Conservation (phyloP, 768 basidiomycete genomes). For the Gloeophyllum trabeum region DNA sequence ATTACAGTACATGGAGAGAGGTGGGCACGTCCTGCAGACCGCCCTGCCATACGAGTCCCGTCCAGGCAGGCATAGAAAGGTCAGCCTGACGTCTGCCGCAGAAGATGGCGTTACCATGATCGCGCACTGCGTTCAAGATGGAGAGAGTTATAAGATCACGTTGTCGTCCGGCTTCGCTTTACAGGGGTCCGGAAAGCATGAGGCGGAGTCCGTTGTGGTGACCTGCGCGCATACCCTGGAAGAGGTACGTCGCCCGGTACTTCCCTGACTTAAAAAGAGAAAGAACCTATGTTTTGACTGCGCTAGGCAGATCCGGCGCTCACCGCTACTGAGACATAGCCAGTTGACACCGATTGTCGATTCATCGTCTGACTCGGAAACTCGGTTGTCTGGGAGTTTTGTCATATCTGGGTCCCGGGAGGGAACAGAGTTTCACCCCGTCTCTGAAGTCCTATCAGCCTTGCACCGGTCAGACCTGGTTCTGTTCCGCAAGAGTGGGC, state of each 20-base stretch:
- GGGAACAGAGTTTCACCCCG: slow-evolving; percentile 23
- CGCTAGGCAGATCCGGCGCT: slow-evolving; percentile 22
- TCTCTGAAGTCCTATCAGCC: slow-evolving; percentile 38
- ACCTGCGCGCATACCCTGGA: slow-evolving; percentile 58
- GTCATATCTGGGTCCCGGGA: slow-evolving; percentile 26
- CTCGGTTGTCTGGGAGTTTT: slow-evolving; percentile 27
- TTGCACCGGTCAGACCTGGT: slow-evolving; percentile 49
- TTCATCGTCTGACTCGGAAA: slow-evolving; percentile 6
- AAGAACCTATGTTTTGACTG: slow-evolving; percentile 1
- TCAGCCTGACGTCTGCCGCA: slow-evolving; percentile 13
- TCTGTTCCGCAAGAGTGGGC: slow-evolving; percentile 23
- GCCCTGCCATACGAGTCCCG: slow-evolving; percentile 41
- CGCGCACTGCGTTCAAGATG: slow-evolving; percentile 34
- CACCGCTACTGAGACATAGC: slow-evolving; percentile 16
- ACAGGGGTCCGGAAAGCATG: slow-evolving; percentile 14
- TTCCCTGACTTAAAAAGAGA: too few relatives aligned
- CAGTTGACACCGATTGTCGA: slow-evolving; percentile 4
- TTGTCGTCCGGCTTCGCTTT: slow-evolving; percentile 50
- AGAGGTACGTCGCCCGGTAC: slow-evolving; percentile 35
- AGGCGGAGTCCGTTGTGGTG: slow-evolving; percentile 26
- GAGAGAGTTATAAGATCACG: slow-evolving; percentile 30
- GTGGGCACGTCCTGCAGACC: slow-evolving; percentile 29
- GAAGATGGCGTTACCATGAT: slow-evolving; percentile 32
- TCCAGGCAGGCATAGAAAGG: slow-evolving; percentile 21
- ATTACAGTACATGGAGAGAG: slow-evolving; percentile 28